Evolutionary conservation across 1,284 basidiomycete genomes (phyloP), one percentile per base, ranked within the genome.

Genomic region (Thelephora terrestris): DNA sequence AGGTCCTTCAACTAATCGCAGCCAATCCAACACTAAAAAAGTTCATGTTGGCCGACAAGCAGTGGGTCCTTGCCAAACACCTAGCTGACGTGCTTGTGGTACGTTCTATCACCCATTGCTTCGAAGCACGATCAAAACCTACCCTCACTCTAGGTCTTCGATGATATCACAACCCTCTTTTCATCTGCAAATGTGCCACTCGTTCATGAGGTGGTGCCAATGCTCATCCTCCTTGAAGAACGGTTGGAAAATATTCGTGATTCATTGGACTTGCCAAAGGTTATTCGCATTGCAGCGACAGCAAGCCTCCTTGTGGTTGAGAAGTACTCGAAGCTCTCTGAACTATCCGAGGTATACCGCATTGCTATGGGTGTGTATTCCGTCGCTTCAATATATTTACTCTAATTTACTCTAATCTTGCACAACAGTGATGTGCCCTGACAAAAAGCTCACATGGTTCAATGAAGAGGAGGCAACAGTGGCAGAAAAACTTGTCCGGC

Each of bases 241-340:
- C 25, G 43, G n/a, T 53, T 60, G 2, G 39, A 34, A 4, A 23
- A 34, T 27, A 42, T 55, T n/a, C 37, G 46, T 16, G 43, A 52
- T 39, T 45, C 44, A 23, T 27, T 32, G 4, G 35, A 36, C 3
- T 27, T 50, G 14, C 53, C 43, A 10, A 34, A 18, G 48, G 25
- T 55, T 42, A 49, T 56, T 20, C 53, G 52, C 2, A 44, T 58
- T 25, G 58, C 57, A 32, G 52, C 51, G 43, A 53, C 7, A 27
- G 55, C 54, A 10, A 48, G 43, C 25, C 43, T 59, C 5, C 18
- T 53, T 2, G 36, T 59, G 12, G 35, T 56, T 5, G 48, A 43
- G 6, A 61, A 61, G 46, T 61, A 59, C 38, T 54, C 57, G 43
- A 52, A 53, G 2, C 50, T 59, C 16, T 47, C 50, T 2, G 57